These are phyloP conservation scores for Linnemannia exigua DNA, from an alignment of 192 early-diverging fungal genomes.

Conservation along the genomic window DNA sequence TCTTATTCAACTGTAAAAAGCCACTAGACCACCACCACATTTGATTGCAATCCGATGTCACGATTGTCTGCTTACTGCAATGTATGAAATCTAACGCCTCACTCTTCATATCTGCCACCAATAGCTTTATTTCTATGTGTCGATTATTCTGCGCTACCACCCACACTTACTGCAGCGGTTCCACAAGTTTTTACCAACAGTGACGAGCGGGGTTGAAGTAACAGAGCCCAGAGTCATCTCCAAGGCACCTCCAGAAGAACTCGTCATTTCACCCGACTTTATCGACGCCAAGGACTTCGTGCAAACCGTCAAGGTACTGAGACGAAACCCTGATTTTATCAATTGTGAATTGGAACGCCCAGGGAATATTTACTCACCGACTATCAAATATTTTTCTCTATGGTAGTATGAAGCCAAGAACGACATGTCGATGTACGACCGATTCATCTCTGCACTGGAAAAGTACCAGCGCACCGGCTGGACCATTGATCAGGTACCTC, in stretches of 20 bases:
- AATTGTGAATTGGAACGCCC: too few relatives aligned
- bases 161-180: conserved; percentile 50
- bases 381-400: neutral
- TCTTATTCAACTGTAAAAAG: conserved; percentile 39
- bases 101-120: neutral
- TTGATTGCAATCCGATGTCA: neutral
- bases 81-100: neutral
- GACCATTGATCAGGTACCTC: conserved; percentile 52
- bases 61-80: neutral
- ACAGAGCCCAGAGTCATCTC: conserved; percentile 44
- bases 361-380: neutral
- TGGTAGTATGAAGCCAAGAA: conserved; percentile 38
- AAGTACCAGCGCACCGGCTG: conserved; percentile 54
- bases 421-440: conserved; percentile 55
- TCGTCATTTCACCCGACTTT: conserved; percentile 52
- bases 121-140: conserved; percentile 54
- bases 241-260: conserved; percentile 54
- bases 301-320: conserved; percentile 48
- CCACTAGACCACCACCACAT: neutral
- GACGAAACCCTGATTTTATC: neutral
- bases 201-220: conserved; percentile 26
- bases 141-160: conserved; percentile 49
- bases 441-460: conserved; percentile 54
- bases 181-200: conserved; percentile 44
- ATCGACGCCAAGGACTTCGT: conserved; percentile 58